Base-by-base conservation (phyloP, 768 basidiomycete species). In the Mycena latifolia region DNA sequence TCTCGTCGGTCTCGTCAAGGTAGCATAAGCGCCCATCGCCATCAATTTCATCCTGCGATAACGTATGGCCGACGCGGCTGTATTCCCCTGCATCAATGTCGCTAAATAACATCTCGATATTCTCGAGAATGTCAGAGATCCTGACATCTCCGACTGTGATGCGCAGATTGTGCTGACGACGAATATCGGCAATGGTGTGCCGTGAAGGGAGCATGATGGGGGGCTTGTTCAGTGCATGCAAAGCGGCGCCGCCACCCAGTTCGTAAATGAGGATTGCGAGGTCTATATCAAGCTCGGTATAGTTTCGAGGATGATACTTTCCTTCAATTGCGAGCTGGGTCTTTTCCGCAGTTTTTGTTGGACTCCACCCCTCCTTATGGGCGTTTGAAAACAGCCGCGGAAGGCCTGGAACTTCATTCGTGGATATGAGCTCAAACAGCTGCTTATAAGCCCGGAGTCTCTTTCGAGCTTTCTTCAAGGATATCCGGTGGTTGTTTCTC, bases 201-300 rank as follows among this genome's bases (percentile, higher is more conserved):
- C 69, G 63, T 4, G 66, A 70, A 0, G 76, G 77, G 33, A 78
- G 69, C 12, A 68, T 61, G 45, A 72, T 70, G 0, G 54, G 66
- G 6, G 71, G 65, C 6, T 79, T 74, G 24, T 73, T 72, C 20
- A 77, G 64, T 4, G 77, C 77, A 66, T 78, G 57, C 1, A 78
- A 58, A 1, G 74, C 72, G 14, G 71, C 71, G 3, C 69, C 74
- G 28, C 77, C 77, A 28, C 78, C 77, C 14, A 77, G 65, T 45
- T 76, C 73, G 46, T 76, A 77, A 0, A 75, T 64, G 0, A 70
- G 63, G 4, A 70, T 71, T 12, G 77, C 70, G 6, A 78, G 69
- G 31, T 77, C 73, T n/a, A 37, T 43, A 45, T 79, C 73, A 12
- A 71, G 28, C 2, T 72, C 63, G 17, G 58, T 69, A 54, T 65